Evolutionary conservation across 176 grass and related monocot species (phyloP).

Genomic region (Coix lacrymajobi): DNA sequence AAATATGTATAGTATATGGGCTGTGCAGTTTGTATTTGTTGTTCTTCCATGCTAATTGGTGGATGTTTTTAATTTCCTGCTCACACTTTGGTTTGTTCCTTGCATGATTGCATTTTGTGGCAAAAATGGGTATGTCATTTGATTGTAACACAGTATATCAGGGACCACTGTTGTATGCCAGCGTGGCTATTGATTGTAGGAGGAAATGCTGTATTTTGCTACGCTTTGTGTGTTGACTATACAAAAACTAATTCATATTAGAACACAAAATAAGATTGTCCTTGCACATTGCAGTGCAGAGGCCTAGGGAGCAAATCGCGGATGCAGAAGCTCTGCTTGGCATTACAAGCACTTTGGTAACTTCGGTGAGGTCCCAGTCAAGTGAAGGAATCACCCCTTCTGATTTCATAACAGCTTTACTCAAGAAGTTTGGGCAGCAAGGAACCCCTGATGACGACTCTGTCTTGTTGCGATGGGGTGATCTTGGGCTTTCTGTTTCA

Average conservation of each 20-base stretch:
- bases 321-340: conserved; percentile 91
- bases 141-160: background rate
- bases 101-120: conserved; percentile 14
- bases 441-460: conserved; percentile 35
- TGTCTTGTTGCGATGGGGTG: conserved; percentile 45
- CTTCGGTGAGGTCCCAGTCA: conserved; percentile 76
- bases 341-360: conserved; percentile 68
- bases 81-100: background rate
- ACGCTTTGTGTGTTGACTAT: background rate
- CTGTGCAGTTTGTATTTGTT: background rate
- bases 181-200: background rate
- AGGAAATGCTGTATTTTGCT: background rate
- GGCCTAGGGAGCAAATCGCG: conserved; percentile 87
- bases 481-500: conserved; percentile 53
- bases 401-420: conserved; percentile 69
- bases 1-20: background rate
- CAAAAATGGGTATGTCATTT: background rate
- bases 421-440: conserved; percentile 66
- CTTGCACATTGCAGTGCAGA: conserved; percentile 59
- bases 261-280: background rate
- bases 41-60: background rate
- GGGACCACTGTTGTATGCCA: background rate
- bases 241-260: background rate
- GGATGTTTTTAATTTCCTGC: background rate
- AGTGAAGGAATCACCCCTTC: conserved; percentile 78